Conservation (phyloP, 768 basidiomycete species). For the Chalciporus chontae region DNA sequence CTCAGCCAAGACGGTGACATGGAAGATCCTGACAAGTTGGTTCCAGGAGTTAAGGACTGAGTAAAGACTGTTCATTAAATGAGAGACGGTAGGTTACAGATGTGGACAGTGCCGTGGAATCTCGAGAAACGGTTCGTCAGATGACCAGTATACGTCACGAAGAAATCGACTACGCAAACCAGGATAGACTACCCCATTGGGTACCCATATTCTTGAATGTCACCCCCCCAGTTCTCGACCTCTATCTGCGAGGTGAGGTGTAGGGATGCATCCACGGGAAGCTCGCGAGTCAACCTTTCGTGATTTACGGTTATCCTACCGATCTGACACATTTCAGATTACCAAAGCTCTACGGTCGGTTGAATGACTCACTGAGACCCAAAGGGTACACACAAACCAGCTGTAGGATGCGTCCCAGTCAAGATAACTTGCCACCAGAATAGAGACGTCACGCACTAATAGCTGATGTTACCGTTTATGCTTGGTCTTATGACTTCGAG, state of each 20-base stretch:
- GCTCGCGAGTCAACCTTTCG: constrained; percentile 2
- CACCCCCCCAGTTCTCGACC: not conserved
- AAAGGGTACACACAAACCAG: constrained; percentile 17
- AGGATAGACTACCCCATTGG: too few species aligned
- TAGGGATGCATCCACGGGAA: not conserved
- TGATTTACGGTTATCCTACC: constrained; percentile 18
- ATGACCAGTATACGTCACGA: too few species aligned
- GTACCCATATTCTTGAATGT: not conserved
- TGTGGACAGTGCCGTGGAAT: too few species aligned
- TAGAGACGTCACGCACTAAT: constrained; percentile 12
- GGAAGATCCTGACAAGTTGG: too few species aligned
- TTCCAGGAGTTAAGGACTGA: too few species aligned
- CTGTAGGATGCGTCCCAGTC: not conserved
- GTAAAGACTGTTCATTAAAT: too few species aligned
- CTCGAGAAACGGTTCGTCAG: too few species aligned
- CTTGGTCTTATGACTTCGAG: constrained; percentile 4
- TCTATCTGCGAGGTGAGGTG: not conserved
- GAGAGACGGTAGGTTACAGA: too few species aligned
- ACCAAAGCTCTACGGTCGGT: not conserved
- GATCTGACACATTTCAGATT: not conserved
- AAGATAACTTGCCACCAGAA: not conserved
- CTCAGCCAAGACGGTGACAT: too few species aligned
- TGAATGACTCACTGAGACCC: constrained; percentile 16
- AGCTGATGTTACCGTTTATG: constrained; percentile 15
- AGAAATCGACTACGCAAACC: too few species aligned